Evolutionary conservation across 2,329 filamentous ascomycete genomes (phyloP), one percentile per base, ranked within the genome.

Genomic region (Tricladium varicosporioides): DNA sequence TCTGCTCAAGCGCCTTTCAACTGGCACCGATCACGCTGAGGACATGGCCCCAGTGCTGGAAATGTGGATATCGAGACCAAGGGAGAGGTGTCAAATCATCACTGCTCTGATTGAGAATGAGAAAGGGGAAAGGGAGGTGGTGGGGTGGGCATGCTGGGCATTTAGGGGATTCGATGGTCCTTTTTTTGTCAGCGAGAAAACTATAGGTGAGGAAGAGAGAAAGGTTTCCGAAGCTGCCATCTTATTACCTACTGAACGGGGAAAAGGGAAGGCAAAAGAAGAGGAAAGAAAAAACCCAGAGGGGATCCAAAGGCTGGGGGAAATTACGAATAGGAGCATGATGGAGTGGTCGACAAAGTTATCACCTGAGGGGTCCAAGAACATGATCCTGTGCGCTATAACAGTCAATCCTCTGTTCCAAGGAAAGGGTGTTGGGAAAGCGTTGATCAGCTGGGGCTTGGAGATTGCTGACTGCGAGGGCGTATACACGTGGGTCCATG

Each of bases 1-100:
- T n/a, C 54, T 50, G 53, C 51, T 63, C 50, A 55, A 60, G 60
- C 14, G 51, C 27, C 42, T 60, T 40, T 33, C 40, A 50, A 45
- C 54, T 51, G 18, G 43, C 51, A 27, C 51, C 53, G 27, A 55
- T 48, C 47, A 60, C 51, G 46, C 59, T 10, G 27, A 47, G 31
- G 18, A 51, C 5, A 48, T 60, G 55, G 15, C 53, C 43, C 14
- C 49, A 14, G 45, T 15, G 14, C 48, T 60, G 47, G 42, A 48
- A 42, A 58, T 56, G 7, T 60, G 56, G 53, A 36, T 53, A 8
- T 1, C 19, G 2, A 19, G 10, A 14, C 49, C 56, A 1, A 14
- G 10, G 5, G 5, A 13, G 8, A 47, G 42, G n/a, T 51, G 44
- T 13, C 31, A 13, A 9, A 40, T 61, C 8, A 27, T 56, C 13